Evolutionary conservation across 1,284 basidiomycete species (phyloP).

Genomic region (Rhodotorula mucilaginosa): DNA sequence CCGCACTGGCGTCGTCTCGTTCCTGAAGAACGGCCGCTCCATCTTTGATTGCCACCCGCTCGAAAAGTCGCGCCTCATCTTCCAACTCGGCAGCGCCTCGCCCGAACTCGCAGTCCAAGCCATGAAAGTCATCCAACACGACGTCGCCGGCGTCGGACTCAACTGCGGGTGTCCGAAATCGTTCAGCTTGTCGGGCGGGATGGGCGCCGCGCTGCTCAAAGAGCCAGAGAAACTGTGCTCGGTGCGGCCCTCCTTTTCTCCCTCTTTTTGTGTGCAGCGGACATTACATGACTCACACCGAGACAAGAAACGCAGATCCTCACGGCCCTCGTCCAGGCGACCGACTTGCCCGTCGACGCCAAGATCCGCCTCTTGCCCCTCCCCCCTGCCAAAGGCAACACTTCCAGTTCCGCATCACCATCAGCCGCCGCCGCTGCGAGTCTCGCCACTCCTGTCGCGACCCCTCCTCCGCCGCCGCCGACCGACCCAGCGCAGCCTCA

Average conservation of each 20-base stretch:
- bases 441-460: neutral
- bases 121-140: conserved; percentile 77
- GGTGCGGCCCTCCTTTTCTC: conserved; percentile 25
- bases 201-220: conserved; percentile 92
- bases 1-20: conserved; percentile 82
- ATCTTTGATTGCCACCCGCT: conserved; percentile 92
- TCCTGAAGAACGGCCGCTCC: conserved; percentile 66
- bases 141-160: conserved; percentile 90
- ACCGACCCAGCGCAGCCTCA: neutral
- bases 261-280: too few relatives aligned
- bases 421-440: neutral
- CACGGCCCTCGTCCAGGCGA: conserved; percentile 66
- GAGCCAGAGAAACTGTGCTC: conserved; percentile 83
- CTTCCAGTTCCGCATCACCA: neutral
- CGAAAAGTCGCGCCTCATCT: conserved; percentile 85
- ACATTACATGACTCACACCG: too few relatives aligned
- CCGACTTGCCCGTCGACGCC: conserved; percentile 78
- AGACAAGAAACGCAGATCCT: conserved; percentile 60
- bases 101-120: conserved; percentile 89
- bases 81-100: conserved; percentile 86
- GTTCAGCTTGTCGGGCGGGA: conserved; percentile 90
- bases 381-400: conserved; percentile 47
- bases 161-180: conserved; percentile 72
- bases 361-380: conserved; percentile 85
- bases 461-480: neutral